Percentiles rank a stretch among this genome's conserved stretches.
Conservation (phyloP, 202 grass and related monocot species). For the Hordeum pubiflorum region DNA sequence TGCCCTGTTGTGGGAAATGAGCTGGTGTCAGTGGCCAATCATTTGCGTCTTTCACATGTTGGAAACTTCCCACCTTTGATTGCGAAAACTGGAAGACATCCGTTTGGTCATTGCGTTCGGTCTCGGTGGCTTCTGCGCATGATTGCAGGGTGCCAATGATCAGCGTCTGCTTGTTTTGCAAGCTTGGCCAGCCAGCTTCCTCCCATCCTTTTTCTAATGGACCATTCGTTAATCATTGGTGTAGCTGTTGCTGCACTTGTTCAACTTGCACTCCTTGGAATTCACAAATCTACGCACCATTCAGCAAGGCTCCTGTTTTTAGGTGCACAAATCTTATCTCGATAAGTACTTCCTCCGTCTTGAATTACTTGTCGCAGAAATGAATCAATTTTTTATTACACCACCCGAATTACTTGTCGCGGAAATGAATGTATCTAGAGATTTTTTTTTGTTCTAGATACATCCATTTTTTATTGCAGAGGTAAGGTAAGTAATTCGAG, state of each 20-base stretch:
- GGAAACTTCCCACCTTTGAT: neutral
- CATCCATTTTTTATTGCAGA: no score
- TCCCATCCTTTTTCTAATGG: constrained; percentile 13
- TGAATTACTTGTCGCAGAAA: no score
- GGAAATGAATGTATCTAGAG: no score
- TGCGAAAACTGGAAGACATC: constrained; percentile 21
- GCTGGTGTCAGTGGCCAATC: constrained; percentile 10
- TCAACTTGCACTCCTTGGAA: neutral
- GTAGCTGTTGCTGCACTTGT: neutral
- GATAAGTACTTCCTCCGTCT: no score
- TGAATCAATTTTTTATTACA: no score
- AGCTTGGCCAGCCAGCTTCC: constrained; percentile 21
- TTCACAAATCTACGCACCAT: neutral
- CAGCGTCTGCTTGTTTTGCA: constrained; percentile 33
- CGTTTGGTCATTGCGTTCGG: neutral
- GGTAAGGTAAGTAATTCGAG: no score
- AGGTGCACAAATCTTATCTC: neutral
- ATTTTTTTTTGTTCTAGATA: no score
- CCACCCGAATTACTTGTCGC: no score
- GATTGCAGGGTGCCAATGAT: constrained; percentile 32
- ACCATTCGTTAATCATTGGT: neutral
- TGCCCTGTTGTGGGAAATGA: neutral
- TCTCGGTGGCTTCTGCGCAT: neutral
- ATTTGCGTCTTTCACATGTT: neutral
- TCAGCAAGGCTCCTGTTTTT: neutral